These are phyloP conservation scores for Globisporangium paddicum DNA, from an alignment of 352 stramenopile species.

Conservation along the genomic window DNA sequence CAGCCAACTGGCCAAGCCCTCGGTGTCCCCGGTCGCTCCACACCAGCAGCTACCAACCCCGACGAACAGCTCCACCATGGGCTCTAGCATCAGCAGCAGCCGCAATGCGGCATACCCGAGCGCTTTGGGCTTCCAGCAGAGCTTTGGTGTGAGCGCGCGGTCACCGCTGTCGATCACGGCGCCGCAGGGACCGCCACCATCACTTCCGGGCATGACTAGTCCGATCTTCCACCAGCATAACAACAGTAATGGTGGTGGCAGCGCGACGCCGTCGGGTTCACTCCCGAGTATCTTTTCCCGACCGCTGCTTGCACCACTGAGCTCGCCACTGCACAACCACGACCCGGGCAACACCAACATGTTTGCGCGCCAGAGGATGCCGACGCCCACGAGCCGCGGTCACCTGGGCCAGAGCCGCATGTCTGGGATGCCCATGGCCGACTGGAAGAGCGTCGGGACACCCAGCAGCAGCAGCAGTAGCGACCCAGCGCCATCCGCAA, in stretches of 20 bases:
- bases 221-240: constrained; percentile 27
- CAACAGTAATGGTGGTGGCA: constrained; percentile 7
- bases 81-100: background rate
- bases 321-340: constrained; percentile 18
- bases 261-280: constrained; percentile 19
- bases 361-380: constrained; percentile 4
- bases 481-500: background rate
- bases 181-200: constrained; percentile 17
- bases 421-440: background rate
- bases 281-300: constrained; percentile 48
- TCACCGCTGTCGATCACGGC: constrained; percentile 47
- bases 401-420: background rate
- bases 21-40: too few relatives aligned
- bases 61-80: background rate
- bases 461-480: too few relatives aligned
- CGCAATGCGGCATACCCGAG: constrained; percentile 13
- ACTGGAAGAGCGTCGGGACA: constrained; percentile 15
- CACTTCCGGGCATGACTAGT: constrained; percentile 15
- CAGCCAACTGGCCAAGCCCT: background rate
- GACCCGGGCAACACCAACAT: background rate
- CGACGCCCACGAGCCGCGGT: constrained; percentile 9
- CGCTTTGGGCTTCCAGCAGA: constrained; percentile 9
- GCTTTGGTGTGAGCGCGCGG: constrained; percentile 10
- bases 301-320: constrained; percentile 31
- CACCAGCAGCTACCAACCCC: background rate